A percentile compares a stretch with the other conserved stretches of the same genome.
Evolutionary conservation across 768 basidiomycete genomes (phyloP).

Genomic region (Phylloporus sp.): DNA sequence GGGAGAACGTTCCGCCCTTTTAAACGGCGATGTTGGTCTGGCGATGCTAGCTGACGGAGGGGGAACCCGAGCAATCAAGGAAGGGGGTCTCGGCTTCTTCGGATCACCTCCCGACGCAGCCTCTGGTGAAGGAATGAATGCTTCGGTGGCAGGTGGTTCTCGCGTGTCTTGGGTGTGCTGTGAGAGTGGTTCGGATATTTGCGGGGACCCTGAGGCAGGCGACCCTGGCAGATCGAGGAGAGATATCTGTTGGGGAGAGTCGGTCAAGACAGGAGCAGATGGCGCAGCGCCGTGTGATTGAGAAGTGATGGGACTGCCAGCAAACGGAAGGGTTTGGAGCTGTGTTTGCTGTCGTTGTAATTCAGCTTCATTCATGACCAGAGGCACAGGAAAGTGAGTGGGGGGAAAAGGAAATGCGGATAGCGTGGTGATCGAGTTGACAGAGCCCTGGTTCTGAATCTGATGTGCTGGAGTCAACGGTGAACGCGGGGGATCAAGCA

Average conservation of each 20-base stretch:
- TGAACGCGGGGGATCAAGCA: slow-evolving; percentile 24
- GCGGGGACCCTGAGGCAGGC: slow-evolving; percentile 2
- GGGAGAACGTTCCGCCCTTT: slow-evolving; percentile 11
- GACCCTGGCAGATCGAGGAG: slow-evolving; percentile 4
- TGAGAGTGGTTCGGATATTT: not conserved
- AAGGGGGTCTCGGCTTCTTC: slow-evolving; percentile 18
- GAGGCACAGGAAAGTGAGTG: slow-evolving; percentile 65
- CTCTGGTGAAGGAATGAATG: not conserved
- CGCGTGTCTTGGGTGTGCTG: slow-evolving; percentile 3
- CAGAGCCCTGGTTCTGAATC: slow-evolving; percentile 26
- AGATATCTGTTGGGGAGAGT: slow-evolving; percentile 21
- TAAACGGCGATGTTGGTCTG: slow-evolving; percentile 20
- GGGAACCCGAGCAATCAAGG: slow-evolving; percentile 19
- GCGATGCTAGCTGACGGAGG: slow-evolving; percentile 14
- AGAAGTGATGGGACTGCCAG: slow-evolving; percentile 14
- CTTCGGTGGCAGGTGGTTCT: not conserved
- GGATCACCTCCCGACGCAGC: not conserved
- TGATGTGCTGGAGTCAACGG: slow-evolving; percentile 11
- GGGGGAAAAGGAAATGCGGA: slow-evolving; percentile 74
- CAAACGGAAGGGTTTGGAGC: slow-evolving; percentile 20
- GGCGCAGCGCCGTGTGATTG: slow-evolving; percentile 3
- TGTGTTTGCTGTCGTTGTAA: slow-evolving; percentile 24
- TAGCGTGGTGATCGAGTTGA: slow-evolving; percentile 58
- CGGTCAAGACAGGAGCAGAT: slow-evolving; percentile 10
- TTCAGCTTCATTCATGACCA: slow-evolving; percentile 28